Base-by-base conservation (phyloP, 805 yeast genomes). In the Grigorovia transvaalensis region DNA sequence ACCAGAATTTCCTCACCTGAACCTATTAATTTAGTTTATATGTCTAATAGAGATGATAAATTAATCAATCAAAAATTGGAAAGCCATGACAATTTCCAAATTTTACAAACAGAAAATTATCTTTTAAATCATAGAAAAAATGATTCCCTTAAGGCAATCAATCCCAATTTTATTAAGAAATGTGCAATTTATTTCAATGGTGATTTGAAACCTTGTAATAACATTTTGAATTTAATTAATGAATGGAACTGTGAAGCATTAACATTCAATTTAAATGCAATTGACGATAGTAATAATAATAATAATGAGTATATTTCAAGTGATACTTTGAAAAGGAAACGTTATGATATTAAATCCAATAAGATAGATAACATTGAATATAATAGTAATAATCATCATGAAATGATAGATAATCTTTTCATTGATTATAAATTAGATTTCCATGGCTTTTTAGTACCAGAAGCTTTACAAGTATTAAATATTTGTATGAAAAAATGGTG, bases 401-500 rank as follows among this genome's bases (percentile, higher is more conserved):
- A 33, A 33, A 33, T 38, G 42, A 12, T 48, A 23, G 13, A 9
- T 13, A 43, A 53, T 11, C 57, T 68, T 6, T 58, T 57, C 9
- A 47, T 50, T 1, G 53, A 45, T 11, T 55, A 59, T 45, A 55
- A 44, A 15, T 29, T 83, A 2, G 91, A 85, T 66, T 71, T 84
- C 8, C 93, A 85, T 63, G 74, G 76, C 0, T 72, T 74, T 51
- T 63, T 66, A 9, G 79, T 79, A 9, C 57, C 68, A 0, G 74
- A 72, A 35, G 88, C 89, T 0, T 56, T 74, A 7, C 50, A 52
- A 1, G 61, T 75, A 1, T 66, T 75, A 1, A 51, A 60, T 5
- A 48, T 43, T 11, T 75, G 74, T 0, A 60, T 82, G 2, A 45
- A 59, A 0, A 65, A 61, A 4, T 85, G 93, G 93, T 85, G 91